Base-by-base conservation (phyloP, 441 rosid species). In the Erodium moschatum region DNA sequence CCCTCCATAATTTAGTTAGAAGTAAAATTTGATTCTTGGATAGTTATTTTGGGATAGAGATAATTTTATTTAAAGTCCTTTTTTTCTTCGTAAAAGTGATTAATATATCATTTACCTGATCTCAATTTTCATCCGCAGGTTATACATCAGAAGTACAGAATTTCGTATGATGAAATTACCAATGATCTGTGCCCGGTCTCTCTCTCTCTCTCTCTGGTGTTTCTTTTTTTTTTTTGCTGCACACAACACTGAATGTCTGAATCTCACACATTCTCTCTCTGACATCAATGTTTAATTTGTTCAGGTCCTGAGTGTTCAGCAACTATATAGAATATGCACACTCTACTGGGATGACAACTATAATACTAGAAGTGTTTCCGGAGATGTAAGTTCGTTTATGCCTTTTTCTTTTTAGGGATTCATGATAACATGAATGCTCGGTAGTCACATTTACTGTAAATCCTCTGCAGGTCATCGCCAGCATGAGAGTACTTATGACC, bases 301-400 rank as follows among this genome's bases (percentile, higher is more conserved):
- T 80, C 87, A 90, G 99, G 85, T 92, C 81, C 85, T 96, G 74
- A 90, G 99, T 62, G 98, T 96, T 54, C 99, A 96, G 83, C 99
- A 90, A 80, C 85, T 96, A 52, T 96, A 92, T 74, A 89, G 98
- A 85, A 90, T 92, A 72, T 92, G 99, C 74, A 87, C 99, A 27
- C 74, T 92, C 19, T 92, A 96, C 74, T 87, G 94, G 96, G 99
- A 96, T 64, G 98, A 96, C 82, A 96, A 91, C 82, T 96, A 96
- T 75, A 96, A 92, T 70, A 96, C 99, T 70, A 83, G 89, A 82
- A 96, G 98, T 66, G 99, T 96, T 66, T 88, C 97, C 61, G 90
- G 90, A 69, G 80, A 77, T 72, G 99, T 92, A 86, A 81, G 89
- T 60, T 70, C 74, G 21, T 60, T 64, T 21, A 20, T 21, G 19